Evolutionary conservation across 2,329 filamentous ascomycete species (phyloP), one percentile per base, ranked within the genome.

Genomic region (Mollisiaceae sp.): DNA sequence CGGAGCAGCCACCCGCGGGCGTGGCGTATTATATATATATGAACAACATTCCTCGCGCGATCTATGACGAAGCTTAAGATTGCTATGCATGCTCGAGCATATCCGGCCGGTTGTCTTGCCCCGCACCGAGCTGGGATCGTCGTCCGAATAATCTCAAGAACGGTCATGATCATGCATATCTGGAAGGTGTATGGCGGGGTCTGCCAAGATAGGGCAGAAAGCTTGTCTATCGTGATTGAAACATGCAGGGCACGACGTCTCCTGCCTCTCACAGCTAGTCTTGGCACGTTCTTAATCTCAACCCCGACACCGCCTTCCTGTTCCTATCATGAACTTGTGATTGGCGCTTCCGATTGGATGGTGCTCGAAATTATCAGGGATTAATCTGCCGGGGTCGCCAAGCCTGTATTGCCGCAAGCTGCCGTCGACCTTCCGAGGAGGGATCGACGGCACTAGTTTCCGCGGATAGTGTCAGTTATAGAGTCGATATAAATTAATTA

Each of bases 191-290:
- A 18, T n/a, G n/a, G 50, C 27, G 9, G 24, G 27, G 24, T 14
- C 24, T 32, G 50, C 50, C 50, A 54, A 54, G 50, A 54, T 32
- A 15, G 4, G 24, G 24, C 24, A 35, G 12, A 54, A 35, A 50
- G 45, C 45, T 50, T 50, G 45, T 50, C 50, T 54, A 41, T 41
- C 38, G 3, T 27, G 24, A 32, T 32, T 32, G 27, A 3, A 32
- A 6, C 3, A 3, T 32, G 27, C 9, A 18, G 22, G 27, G 27
- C 24, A 27, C 8, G 6, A 27, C 32, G 24, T 11, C 4, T 32
- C 50, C 50, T 54, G 50, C 50, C 50, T 54, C 32, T 54, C 50
- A 54, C 24, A 18, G 50, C n/a, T 54, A 54, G 50, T 24, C 50
- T 54, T 54, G 50, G 50, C 50, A 54, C 9, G 11, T 50, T 2